A percentile compares a stretch with the other conserved stretches of the same genome.
phyloP scores from a whole-genome alignment of 345 rosid species.

The Pugionium dolabratum region DNA sequence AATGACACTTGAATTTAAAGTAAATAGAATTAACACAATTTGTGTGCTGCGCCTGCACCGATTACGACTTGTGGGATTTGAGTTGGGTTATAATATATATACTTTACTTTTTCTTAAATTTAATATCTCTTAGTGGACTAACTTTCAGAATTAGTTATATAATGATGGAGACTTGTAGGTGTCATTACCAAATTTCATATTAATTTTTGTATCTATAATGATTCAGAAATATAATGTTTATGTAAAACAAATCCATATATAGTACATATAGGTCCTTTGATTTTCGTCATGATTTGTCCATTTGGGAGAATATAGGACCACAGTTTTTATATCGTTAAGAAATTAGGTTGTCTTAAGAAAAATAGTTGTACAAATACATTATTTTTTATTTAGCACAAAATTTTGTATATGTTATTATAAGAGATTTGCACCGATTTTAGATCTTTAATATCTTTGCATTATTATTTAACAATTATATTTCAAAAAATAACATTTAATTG shows the following conservation, averaged over 20 bases:
- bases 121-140: conserved; percentile 28
- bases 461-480: too few relatives aligned
- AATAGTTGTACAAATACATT: neutral
- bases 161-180: conserved; percentile 16
- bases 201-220: conserved; percentile 18
- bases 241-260: conserved; percentile 4
- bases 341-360: conserved; percentile 3
- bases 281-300: conserved; percentile 19
- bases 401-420: neutral
- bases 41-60: conserved; percentile 24
- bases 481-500: too few relatives aligned
- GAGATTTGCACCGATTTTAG: too few relatives aligned
- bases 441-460: too few relatives aligned
- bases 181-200: conserved; percentile 14
- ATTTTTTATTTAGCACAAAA: neutral
- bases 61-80: conserved; percentile 11
- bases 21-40: conserved; percentile 2
- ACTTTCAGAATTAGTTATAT: conserved; percentile 26
- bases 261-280: neutral
- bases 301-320: conserved; percentile 24
- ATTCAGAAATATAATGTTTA: conserved; percentile 29
- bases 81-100: neutral
- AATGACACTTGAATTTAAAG: too few relatives aligned
- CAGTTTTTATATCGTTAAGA: conserved; percentile 1
- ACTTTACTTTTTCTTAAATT: neutral